A percentile compares a stretch with the other conserved stretches of the same genome.
Evolutionary conservation across 164 flowering plant genomes (phyloP).

Genomic region (Vitis cinerea): DNA sequence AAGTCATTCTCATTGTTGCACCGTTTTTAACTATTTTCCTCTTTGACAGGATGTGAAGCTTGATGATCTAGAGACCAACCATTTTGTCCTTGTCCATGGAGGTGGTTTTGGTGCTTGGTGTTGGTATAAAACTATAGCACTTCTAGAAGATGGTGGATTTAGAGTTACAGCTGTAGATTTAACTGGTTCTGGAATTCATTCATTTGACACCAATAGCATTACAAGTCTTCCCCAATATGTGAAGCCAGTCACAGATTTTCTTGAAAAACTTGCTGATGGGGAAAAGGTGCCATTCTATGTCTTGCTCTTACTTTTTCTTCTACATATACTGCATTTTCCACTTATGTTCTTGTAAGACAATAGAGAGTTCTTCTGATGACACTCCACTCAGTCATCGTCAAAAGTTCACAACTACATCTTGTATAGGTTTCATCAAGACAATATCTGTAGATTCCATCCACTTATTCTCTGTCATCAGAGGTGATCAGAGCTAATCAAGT

Average conservation of each 20-base stretch:
- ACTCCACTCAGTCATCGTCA: too few relatives aligned
- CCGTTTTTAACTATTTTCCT: not conserved
- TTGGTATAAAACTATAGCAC: constrained; percentile 96
- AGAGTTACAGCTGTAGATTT: constrained; percentile 85
- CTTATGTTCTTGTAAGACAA: not conserved
- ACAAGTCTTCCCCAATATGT: constrained; percentile 83
- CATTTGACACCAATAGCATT: constrained; percentile 70
- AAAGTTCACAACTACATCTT: too few relatives aligned
- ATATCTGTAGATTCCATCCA: not conserved
- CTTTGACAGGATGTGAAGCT: constrained; percentile 58
- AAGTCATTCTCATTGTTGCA: not conserved
- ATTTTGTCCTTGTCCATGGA: constrained; percentile 94
- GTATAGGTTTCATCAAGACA: too few relatives aligned
- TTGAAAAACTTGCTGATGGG: constrained; percentile 68
- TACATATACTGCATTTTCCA: not conserved
- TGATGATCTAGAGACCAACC: constrained; percentile 69
- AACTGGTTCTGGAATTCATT: constrained; percentile 87
- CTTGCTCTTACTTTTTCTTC: not conserved
- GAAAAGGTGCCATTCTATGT: constrained; percentile 56
- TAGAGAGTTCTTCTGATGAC: too few relatives aligned
- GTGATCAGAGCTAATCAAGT: not conserved
- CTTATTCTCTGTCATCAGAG: not conserved
- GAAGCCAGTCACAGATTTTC: constrained; percentile 67
- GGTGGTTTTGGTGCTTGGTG: constrained; percentile 99
- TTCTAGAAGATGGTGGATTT: constrained; percentile 81